phyloP scores from a whole-genome alignment of 2,329 filamentous ascomycete species.

The Exserohilum turcica region DNA sequence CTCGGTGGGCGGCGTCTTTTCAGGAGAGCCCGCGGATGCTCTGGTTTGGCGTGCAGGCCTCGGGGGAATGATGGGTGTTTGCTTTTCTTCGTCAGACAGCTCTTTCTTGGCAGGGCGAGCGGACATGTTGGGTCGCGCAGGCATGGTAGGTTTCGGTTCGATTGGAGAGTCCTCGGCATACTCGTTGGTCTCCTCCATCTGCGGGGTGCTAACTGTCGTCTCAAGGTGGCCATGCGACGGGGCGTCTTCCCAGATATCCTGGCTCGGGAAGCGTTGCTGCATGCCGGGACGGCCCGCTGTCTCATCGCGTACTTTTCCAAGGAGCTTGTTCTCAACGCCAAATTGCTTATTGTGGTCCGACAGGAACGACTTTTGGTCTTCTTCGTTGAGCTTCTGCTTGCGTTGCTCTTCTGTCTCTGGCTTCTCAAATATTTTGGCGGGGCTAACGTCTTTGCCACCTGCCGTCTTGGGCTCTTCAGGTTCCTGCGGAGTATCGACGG shows the following conservation, averaged over 20 bases:
- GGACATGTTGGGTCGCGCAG: conserved; percentile 39
- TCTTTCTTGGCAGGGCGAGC: conserved; percentile 44
- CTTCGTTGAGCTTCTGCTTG: conserved; percentile 50
- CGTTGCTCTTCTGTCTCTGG: conserved; percentile 58
- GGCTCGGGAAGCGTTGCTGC: conserved; percentile 81
- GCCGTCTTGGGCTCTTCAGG: conserved; percentile 53
- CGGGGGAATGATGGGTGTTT: conserved; percentile 62
- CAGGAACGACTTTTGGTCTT: conserved; percentile 52
- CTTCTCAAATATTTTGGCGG: conserved; percentile 50
- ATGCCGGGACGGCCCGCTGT: conserved; percentile 56
- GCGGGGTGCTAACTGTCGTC: conserved; percentile 68
- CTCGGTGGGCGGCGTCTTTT: conserved; percentile 42
- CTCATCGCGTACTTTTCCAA: conserved; percentile 58
- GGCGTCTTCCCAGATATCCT: conserved; percentile 92
- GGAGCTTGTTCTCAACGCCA: conserved; percentile 60
- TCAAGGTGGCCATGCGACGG: conserved; percentile 82
- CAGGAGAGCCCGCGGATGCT: conserved; percentile 48
- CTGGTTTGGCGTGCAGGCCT: conserved; percentile 65
- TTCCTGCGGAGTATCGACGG: conserved; percentile 80
- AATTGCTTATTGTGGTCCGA: conserved; percentile 58
- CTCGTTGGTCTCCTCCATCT: conserved; percentile 55
- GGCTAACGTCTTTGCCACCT: conserved; percentile 47
- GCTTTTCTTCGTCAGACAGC: conserved; percentile 58
- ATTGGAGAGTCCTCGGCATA: conserved; percentile 43
- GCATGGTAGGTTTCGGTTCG: conserved; percentile 36